These are phyloP conservation scores for Coleophoma eucalyptorum DNA, from an alignment of 2,329 filamentous ascomycete species.

Conservation along the genomic window DNA sequence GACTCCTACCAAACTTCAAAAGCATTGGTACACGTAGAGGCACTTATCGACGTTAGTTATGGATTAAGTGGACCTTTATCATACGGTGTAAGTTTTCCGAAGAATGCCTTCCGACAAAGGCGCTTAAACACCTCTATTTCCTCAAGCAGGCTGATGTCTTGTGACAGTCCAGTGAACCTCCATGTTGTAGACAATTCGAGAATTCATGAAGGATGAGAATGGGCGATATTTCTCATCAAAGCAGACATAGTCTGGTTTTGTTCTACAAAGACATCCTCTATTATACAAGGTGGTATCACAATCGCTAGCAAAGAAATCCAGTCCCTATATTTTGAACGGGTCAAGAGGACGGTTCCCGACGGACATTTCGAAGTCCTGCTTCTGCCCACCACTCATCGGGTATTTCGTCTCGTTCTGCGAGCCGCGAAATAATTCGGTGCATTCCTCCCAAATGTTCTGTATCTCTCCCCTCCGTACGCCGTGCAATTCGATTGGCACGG, in stretches of 20 bases:
- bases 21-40: not conserved
- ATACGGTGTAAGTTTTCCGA: no score
- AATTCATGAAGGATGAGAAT: no score
- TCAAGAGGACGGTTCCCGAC: slow-evolving; percentile 31
- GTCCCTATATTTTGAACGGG: not conserved
- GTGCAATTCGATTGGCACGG: slow-evolving; percentile 28
- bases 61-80: not conserved
- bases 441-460: slow-evolving; percentile 52
- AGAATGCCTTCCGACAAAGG: no score
- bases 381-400: slow-evolving; percentile 81
- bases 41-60: not conserved
- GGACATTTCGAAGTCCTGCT: slow-evolving; percentile 59
- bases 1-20: not conserved
- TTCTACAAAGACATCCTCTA: slow-evolving; percentile 1
- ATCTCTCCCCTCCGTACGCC: slow-evolving; percentile 23
- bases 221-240: no score
- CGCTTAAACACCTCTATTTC: no score
- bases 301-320: slow-evolving; percentile 1
- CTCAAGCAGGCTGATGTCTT: no score
- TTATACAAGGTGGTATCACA: slow-evolving; percentile 21
- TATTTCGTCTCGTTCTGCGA: slow-evolving; percentile 70
- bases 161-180: no score
- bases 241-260: no score
- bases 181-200: no score
- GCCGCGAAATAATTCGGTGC: slow-evolving; percentile 66